Evolutionary conservation across 306 rosid genomes (phyloP).

Genomic region (Acacia melanoxylon): DNA sequence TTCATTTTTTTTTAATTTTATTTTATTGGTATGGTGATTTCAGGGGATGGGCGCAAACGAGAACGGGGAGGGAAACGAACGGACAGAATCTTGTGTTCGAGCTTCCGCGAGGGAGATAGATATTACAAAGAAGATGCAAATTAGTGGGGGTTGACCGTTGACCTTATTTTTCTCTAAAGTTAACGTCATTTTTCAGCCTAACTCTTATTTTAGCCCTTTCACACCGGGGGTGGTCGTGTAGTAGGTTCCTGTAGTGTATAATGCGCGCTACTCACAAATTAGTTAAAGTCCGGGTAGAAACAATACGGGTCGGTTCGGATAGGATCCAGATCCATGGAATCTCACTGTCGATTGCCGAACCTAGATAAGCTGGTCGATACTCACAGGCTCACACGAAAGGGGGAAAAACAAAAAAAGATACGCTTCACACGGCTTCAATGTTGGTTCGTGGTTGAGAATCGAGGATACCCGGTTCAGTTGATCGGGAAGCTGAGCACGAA

Average conservation of each 20-base stretch:
- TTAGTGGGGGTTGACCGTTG: constrained; percentile 37
- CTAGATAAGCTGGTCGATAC: background rate
- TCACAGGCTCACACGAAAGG: background rate
- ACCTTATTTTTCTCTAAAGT: background rate
- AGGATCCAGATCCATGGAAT: constrained; percentile 24
- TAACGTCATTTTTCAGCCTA: constrained; percentile 16
- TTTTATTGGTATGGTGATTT: background rate
- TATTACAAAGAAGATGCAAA: background rate
- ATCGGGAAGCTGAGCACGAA: constrained; percentile 20
- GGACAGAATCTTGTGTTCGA: constrained; percentile 21
- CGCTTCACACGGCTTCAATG: background rate
- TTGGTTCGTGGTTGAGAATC: background rate
- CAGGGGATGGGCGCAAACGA: background rate
- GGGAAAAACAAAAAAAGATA: background rate
- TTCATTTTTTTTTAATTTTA: background rate
- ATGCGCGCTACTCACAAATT: constrained; percentile 33
- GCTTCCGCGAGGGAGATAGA: background rate
- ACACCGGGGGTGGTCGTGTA: constrained; percentile 18
- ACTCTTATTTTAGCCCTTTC: background rate
- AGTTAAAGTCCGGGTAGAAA: background rate
- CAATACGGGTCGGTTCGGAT: background rate
- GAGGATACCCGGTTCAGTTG: constrained; percentile 30
- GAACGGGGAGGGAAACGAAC: constrained; percentile 32
- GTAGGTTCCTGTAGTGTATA: too few species aligned
- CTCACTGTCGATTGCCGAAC: background rate